These are phyloP conservation scores for Citeromyces matritensis DNA, from an alignment of 805 yeast genomes.

Conservation along the genomic window DNA sequence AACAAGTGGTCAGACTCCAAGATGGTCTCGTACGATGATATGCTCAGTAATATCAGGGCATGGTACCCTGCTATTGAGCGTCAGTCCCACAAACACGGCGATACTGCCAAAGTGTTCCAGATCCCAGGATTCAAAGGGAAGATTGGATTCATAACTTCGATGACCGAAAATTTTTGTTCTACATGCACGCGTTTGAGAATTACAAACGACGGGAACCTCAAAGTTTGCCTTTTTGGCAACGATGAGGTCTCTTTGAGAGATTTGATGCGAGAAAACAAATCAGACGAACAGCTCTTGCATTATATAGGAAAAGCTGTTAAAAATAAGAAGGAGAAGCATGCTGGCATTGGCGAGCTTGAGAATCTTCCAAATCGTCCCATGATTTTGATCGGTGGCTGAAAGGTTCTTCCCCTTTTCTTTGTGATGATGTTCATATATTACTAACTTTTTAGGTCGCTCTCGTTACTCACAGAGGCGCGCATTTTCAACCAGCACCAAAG, in stretches of 20 bases:
- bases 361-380: conserved; percentile 34
- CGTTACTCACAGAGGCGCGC: no score
- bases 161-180: conserved; percentile 37
- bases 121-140: conserved; percentile 27
- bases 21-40: conserved; percentile 28
- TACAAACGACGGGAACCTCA: conserved; percentile 37
- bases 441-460: no score
- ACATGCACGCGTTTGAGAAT: conserved; percentile 35
- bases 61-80: conserved; percentile 13
- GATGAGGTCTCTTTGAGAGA: conserved; percentile 32
- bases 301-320: conserved; percentile 30
- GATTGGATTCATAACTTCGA: conserved; percentile 38
- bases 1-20: conserved; percentile 32
- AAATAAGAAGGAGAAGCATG: conserved; percentile 32
- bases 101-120: conserved; percentile 30
- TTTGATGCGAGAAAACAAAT: conserved; percentile 18
- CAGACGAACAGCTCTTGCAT: conserved; percentile 19
- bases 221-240: conserved; percentile 39
- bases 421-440: conserved; percentile 1
- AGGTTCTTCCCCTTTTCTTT: conserved; percentile 1
- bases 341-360: conserved; percentile 30
- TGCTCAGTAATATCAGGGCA: conserved; percentile 16
- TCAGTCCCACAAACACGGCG: conserved; percentile 19
- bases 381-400: conserved; percentile 40
- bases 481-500: no score